Conservation (phyloP, 1,284 basidiomycete species). For the Ustilago lituana region DNA sequence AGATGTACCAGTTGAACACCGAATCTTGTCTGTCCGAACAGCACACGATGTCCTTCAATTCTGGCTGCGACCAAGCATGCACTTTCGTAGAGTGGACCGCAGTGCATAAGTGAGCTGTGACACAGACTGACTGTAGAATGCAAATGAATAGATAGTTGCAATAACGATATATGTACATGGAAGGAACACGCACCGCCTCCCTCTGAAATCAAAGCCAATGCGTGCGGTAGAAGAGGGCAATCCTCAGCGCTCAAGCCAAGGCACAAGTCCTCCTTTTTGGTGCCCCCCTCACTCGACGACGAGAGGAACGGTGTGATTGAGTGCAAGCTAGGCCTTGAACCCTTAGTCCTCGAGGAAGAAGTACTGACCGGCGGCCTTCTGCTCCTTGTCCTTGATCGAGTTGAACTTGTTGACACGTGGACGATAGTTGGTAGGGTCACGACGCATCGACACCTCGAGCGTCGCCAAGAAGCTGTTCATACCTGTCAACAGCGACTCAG, state of each 20-base stretch:
- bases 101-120: too few species aligned
- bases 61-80: too few species aligned
- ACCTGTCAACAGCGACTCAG: constrained; percentile 63
- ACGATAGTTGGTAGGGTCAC: constrained; percentile 66
- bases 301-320: background rate
- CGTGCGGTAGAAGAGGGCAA: background rate
- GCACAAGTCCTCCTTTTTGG: constrained; percentile 7
- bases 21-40: too few species aligned
- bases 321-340: background rate
- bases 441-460: constrained; percentile 65
- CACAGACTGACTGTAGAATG: too few species aligned
- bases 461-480: constrained; percentile 67
- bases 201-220: background rate
- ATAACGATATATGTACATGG: constrained; percentile 12
- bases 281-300: background rate
- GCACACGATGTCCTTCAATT: too few species aligned
- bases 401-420: constrained; percentile 67
- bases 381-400: constrained; percentile 67
- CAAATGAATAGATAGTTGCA: too few species aligned
- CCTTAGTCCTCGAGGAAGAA: constrained; percentile 65
- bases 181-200: background rate
- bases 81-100: too few species aligned
- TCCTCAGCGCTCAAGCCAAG: too few species aligned
- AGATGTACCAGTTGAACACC: too few species aligned
- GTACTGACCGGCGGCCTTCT: constrained; percentile 65